Conservation (phyloP, 495 filamentous ascomycete species). For the Pseudomonodictys pantanalensis region DNA sequence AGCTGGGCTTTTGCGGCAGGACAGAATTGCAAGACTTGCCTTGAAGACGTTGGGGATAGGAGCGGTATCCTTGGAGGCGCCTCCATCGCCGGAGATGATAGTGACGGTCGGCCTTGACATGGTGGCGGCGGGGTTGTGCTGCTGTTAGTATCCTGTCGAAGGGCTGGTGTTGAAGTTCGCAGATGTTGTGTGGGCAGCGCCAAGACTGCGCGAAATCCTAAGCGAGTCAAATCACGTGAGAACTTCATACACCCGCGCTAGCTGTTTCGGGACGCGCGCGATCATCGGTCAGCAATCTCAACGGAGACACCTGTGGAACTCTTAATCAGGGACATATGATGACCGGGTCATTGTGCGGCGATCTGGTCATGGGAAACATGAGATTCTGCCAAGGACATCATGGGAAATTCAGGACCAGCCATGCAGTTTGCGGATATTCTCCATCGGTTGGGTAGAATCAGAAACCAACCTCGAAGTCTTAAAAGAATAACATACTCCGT, state of each 20-base stretch:
- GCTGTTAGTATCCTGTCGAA: neutral
- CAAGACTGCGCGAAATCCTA: neutral
- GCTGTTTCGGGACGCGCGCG: neutral
- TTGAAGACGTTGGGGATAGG: constrained; percentile 93
- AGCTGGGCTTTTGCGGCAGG: neutral
- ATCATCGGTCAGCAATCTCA: too few relatives aligned
- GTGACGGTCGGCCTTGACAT: constrained; percentile 45
- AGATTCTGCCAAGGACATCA: too few relatives aligned
- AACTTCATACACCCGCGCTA: neutral
- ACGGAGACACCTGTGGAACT: too few relatives aligned
- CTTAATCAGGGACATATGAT: too few relatives aligned
- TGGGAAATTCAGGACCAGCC: too few relatives aligned
- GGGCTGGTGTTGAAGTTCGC: neutral
- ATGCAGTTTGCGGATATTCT: too few relatives aligned
- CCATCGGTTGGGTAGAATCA: too few relatives aligned
- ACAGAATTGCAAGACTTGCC: constrained; percentile 40
- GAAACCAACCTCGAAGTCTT: neutral
- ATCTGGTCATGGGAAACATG: too few relatives aligned
- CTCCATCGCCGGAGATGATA: constrained; percentile 89
- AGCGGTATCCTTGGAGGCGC: constrained; percentile 78
- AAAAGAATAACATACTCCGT: neutral
- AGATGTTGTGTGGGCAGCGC: neutral
- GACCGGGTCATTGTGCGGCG: too few relatives aligned
- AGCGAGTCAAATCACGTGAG: neutral
- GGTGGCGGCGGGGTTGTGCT: neutral